Evolutionary conservation across 768 basidiomycete species (phyloP), one percentile per base, ranked within the genome.

Genomic region (Mycena latifolia): DNA sequence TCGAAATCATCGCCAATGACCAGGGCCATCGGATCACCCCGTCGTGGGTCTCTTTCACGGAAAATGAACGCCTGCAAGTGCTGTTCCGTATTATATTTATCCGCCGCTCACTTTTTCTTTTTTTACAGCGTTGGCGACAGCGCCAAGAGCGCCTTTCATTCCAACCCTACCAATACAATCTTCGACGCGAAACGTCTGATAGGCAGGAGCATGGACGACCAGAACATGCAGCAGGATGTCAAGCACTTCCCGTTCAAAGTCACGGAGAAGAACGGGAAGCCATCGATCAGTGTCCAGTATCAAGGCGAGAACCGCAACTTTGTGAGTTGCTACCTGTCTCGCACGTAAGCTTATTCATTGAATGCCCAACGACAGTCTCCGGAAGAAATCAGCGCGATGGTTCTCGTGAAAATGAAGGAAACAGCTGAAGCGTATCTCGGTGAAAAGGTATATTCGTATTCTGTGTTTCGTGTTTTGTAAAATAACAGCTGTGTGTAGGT

Each of bases 361-460:
- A 41, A 5, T 41, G n/a, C 24, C 35, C 9, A 4, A 39, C 35
- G 7, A 22, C 35, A 84, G 84, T 84, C 86, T 50, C 88, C 88
- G 7, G 89, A 91, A 76, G 89, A 92, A 78, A 85, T 91, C 65
- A 87, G 85, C 61, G 86, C 89, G 31, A 88, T 90, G 88, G 80
- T 90, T 58, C 79, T 90, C 59, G 78, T 79, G 62, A 88, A 89
- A 79, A 89, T 91, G 88, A 89, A 89, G 77, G 88, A 88, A 78
- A 89, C 87, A 41, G 89, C 89, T 37, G 89, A 90, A 77, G 84
- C 88, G 9, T 91, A 89, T 76, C 86, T 92, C 63, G 88, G 88
- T 28, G 81, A 84, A 72, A 84, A 82, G 69, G 86, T 90, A 24
- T 5, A 22, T 31, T 10, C 18, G 9, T 15, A 31, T 47, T 6